Evolutionary conservation across 768 basidiomycete species (phyloP).

Genomic region (Phylloporus sp.): DNA sequence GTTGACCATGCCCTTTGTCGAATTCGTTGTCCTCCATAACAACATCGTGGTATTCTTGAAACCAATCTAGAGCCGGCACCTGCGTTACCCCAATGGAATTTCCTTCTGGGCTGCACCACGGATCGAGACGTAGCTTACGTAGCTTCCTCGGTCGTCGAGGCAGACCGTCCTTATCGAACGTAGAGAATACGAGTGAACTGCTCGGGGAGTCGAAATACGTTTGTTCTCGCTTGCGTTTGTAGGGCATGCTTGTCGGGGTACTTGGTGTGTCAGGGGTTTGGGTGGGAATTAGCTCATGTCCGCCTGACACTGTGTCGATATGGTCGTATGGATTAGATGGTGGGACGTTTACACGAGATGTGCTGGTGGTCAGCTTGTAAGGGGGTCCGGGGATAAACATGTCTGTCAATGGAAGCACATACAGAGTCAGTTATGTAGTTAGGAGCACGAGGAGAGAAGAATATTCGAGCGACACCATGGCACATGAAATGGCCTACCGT

Average conservation of each 20-base stretch:
- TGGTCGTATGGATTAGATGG: not conserved
- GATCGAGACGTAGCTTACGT: slow-evolving; percentile 25
- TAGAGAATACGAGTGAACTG: slow-evolving; percentile 25
- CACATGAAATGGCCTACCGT: slow-evolving; percentile 21
- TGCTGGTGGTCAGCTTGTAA: slow-evolving; percentile 11
- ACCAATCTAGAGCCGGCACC: not conserved
- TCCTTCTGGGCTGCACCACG: slow-evolving; percentile 18
- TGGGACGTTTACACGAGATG: not conserved
- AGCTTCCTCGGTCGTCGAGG: slow-evolving; percentile 29
- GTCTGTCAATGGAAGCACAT: slow-evolving; percentile 6
- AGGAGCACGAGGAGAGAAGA: not conserved
- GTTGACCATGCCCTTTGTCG: not conserved
- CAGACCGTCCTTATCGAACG: slow-evolving; percentile 29
- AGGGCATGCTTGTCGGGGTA: slow-evolving; percentile 17
- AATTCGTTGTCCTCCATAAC: not conserved
- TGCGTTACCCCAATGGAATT: not conserved
- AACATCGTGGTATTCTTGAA: not conserved
- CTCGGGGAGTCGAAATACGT: slow-evolving; percentile 28
- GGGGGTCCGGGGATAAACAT: slow-evolving; percentile 16
- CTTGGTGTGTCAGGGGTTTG: slow-evolving; percentile 23
- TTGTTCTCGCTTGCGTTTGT: slow-evolving; percentile 29
- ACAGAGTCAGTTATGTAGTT: slow-evolving; percentile 1
- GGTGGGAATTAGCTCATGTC: not conserved
- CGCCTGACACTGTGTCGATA: not conserved
- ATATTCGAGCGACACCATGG: not conserved